Base-by-base conservation (phyloP, 441 rosid species). In the Gossypium gossypioides region DNA sequence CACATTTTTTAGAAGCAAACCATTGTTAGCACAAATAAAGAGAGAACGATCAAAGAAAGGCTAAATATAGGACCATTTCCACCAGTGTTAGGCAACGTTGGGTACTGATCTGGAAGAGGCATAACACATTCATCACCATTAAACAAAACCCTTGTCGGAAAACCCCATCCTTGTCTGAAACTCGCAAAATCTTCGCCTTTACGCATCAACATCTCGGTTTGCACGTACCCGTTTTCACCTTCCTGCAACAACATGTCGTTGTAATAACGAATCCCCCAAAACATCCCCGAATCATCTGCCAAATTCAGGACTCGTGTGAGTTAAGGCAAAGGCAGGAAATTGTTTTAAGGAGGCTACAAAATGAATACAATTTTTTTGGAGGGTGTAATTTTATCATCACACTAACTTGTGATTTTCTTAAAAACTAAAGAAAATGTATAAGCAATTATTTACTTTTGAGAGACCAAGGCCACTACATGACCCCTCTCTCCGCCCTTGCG, bases 91-190 rank as follows among this genome's bases (percentile, higher is more conserved):
- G 99, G 98, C 3, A 94, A 84, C 65, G 75, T 80, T 0, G 98
- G 97, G 62, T 81, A 94, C n/a, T 83, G 82, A 73, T 88, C 97
- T 0, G 96, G 96, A 51, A 80, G 83, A 8, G 98, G 98, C 97
- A 94, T 90, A 2, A 89, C 96, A 72, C 98, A 94, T 66, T 90
- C 93, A 78, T 91, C 96, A 0, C 98, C 98, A 71, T 92, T 85
- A 68, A 92, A 94, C 40, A 81, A 68, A 63, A 91, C 83, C 69
- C 90, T 89, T 75, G 91, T 78, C 0, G 98, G 99, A 15, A 94
- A 90, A 37, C 79, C 87, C 97, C 99, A 94, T 13, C 97, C 99
- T 74, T 84, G 86, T 60, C 82, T 76, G 56, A 94, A 88, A n/a
- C 82, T 90, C 76, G 89, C 89, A 6, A 68, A 56, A 6, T 63